phyloP scores from a whole-genome alignment of 2,329 filamentous ascomycete genomes.

The Aureobasidium namibiae region DNA sequence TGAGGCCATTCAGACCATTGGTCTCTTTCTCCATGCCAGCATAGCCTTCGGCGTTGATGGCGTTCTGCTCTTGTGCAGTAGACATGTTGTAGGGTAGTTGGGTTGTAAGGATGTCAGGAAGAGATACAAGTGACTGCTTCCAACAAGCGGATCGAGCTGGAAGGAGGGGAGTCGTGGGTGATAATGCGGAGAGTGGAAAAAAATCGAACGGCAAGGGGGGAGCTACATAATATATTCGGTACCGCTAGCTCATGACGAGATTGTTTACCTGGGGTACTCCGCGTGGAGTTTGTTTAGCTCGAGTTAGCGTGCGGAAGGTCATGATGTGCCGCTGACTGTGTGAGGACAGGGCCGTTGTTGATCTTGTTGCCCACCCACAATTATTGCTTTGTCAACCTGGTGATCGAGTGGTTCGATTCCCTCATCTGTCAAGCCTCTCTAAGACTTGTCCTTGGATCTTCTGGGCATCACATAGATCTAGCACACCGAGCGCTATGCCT shows the following conservation, averaged over 20 bases:
- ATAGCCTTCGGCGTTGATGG: slow-evolving; percentile 16
- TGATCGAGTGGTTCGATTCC: background rate
- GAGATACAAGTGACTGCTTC: background rate
- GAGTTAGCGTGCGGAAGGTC: background rate
- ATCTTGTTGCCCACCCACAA: slow-evolving; percentile 1
- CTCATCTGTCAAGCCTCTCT: background rate
- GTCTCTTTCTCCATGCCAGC: slow-evolving; percentile 18
- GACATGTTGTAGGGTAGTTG: slow-evolving; percentile 27
- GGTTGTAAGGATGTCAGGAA: background rate
- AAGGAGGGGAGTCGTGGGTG: background rate
- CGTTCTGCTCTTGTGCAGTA: slow-evolving; percentile 33
- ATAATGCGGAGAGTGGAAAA: background rate
- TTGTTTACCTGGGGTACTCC: background rate
- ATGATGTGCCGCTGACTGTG: background rate
- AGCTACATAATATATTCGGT: slow-evolving; percentile 5
- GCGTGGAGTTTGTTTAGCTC: slow-evolving; percentile 8
- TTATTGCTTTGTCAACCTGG: slow-evolving; percentile 4
- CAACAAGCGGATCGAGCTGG: background rate
- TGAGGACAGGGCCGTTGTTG: slow-evolving; percentile 2
- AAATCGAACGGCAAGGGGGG: slow-evolving; percentile 4
- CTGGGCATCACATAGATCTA: background rate
- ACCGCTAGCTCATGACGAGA: slow-evolving; percentile 1
- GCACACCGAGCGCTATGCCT: background rate
- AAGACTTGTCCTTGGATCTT: background rate
- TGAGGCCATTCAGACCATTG: slow-evolving; percentile 19